Base-by-base conservation (phyloP, 768 basidiomycete genomes). In the Amanita subjunquillea region DNA sequence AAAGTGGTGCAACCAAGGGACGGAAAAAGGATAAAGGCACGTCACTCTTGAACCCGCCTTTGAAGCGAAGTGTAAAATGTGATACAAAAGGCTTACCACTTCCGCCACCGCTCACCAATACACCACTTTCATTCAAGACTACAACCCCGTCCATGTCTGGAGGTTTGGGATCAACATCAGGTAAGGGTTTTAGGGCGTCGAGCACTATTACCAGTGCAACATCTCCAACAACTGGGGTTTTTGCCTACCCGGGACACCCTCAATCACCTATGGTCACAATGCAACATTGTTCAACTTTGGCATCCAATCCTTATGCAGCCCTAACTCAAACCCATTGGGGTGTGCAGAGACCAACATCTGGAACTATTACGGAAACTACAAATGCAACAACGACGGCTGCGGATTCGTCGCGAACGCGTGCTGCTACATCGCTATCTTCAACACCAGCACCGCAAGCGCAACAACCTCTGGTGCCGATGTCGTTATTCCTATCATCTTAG, bases 401-500 rank as follows among this genome's bases (percentile, higher is more conserved):
- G 2, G 17, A 50, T 20, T 15, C 44, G 22, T 6, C 44, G 22
- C 15, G 17, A 45, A 20, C 25, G 38, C 57, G 22, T n/a, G 52
- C 27, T 46, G 36, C 15, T 45, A 62, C 48, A 27, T 54, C 49
- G 48, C 53, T 61, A 25, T 53, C 63, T 22, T 56, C 63, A 2
- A 62, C 70, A 15, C 67, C 74, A 23, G 60, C 69, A 29, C 40
- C 56, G 53, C 58, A 50, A 48, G 5, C 36, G 6, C 37, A 54
- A 30, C 65, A 61, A 45, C 54, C 66, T 9, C 51, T 64, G 17
- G 67, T 76, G 44, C 72, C 10, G 76, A 77, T 51, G 84, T 89
- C 30, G 77, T 80, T 45, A 76, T 91, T 45, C 89, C 91, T 7
- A 90, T 92, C 55, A 65, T 88, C 36, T 72, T 93, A 40, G 84